Conservation (phyloP, 2,329 filamentous ascomycete genomes). For the Exophiala spinifera region DNA sequence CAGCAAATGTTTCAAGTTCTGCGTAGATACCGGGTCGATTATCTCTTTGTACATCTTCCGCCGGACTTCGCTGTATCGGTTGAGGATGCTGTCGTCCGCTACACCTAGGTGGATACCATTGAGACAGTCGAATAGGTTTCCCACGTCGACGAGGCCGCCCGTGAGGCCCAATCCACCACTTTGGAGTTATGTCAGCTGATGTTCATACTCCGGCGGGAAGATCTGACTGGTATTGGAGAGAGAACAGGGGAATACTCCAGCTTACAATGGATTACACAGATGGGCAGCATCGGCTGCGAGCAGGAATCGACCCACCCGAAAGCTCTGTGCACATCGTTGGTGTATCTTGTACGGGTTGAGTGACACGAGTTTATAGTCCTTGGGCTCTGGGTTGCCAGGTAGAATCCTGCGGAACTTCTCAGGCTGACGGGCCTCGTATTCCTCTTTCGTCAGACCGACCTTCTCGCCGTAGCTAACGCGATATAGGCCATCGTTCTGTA, state of each 20-base stretch:
- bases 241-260: too few relatives aligned
- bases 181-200: constrained; percentile 12
- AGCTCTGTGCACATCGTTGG: constrained; percentile 56
- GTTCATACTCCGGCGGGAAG: neutral
- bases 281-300: constrained; percentile 62
- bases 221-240: too few relatives aligned
- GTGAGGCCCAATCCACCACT: constrained; percentile 62
- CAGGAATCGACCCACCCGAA: constrained; percentile 55
- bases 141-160: constrained; percentile 61
- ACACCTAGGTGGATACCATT: constrained; percentile 39
- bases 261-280: constrained; percentile 40
- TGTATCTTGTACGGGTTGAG: constrained; percentile 61
- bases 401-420: constrained; percentile 57
- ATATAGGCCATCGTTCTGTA: constrained; percentile 59
- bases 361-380: constrained; percentile 56
- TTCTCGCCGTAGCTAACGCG: constrained; percentile 62
- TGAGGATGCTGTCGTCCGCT: constrained; percentile 41
- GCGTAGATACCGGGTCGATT: constrained; percentile 40
- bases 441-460: constrained; percentile 50
- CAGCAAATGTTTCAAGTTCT: constrained; percentile 39
- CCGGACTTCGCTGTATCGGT: constrained; percentile 41
- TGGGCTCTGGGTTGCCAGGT: constrained; percentile 57
- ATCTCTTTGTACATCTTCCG: constrained; percentile 38
- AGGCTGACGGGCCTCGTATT: constrained; percentile 53
- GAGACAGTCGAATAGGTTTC: constrained; percentile 59